Percentiles rank a stretch among this genome's conserved stretches.
phyloP scores from a whole-genome alignment of 2,329 filamentous ascomycete species.

The Cryphonectria naterciae region DNA sequence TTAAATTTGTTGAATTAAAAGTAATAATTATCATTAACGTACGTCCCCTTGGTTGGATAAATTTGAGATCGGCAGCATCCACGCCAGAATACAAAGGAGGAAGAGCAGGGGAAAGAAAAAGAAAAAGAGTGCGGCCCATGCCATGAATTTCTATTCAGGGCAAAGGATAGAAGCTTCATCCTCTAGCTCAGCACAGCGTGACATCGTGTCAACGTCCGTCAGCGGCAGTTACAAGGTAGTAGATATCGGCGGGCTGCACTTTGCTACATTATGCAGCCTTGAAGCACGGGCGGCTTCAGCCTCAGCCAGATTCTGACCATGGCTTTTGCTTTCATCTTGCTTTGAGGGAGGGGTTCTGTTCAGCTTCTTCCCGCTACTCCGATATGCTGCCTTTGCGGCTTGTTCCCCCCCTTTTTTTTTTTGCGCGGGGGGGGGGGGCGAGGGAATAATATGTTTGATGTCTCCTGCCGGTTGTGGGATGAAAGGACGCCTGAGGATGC shows the following conservation, averaged over 20 bases:
- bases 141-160: neutral
- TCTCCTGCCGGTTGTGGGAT: neutral
- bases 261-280: neutral
- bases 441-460: neutral
- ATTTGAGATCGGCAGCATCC: neutral
- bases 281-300: neutral
- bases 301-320: neutral
- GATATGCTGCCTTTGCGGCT: neutral
- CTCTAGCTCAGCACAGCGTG: neutral
- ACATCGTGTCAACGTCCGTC: neutral
- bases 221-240: neutral
- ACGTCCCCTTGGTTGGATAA: neutral
- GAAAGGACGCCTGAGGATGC: neutral
- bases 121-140: neutral
- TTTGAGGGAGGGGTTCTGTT: neutral
- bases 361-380: neutral
- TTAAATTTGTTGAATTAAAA: neutral
- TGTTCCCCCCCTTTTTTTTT: neutral
- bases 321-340: neutral
- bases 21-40: neutral
- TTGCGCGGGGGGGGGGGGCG: neutral
- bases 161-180: neutral
- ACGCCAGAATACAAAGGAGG: neutral
- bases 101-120: neutral
- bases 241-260: neutral